These are phyloP conservation scores for Chlamydomonas sp. DNA, from an alignment of 139 green algal species.

Conservation along the genomic window DNA sequence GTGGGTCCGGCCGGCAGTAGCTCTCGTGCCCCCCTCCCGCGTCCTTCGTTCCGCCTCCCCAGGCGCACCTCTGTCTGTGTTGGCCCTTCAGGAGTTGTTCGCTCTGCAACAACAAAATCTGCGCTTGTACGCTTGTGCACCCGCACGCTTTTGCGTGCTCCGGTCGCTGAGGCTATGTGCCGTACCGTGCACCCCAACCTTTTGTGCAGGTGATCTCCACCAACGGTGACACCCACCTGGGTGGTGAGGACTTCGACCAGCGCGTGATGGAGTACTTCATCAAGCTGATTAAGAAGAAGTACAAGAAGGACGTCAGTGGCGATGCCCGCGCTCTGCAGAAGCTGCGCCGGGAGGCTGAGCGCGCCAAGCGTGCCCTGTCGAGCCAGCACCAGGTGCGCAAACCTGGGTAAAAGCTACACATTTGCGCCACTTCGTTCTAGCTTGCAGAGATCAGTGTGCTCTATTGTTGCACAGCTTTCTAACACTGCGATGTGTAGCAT, in stretches of 20 bases:
- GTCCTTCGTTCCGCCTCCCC: no score
- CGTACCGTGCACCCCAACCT: no score
- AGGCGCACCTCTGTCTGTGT: no score
- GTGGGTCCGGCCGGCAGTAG: no score
- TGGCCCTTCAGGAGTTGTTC: no score
- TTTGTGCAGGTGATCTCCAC: slow-evolving; percentile 81
- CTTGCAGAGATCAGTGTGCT: neutral
- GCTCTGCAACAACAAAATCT: no score
- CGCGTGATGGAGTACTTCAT: slow-evolving; percentile 98
- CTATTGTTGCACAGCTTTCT: neutral
- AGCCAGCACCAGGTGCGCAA: slow-evolving; percentile 82
- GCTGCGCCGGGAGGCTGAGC: slow-evolving; percentile 91
- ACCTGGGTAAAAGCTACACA: neutral
- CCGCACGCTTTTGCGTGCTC: no score
- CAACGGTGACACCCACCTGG: slow-evolving; percentile 94
- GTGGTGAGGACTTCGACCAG: slow-evolving; percentile 96
- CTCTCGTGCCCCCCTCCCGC: no score
- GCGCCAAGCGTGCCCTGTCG: slow-evolving; percentile 93
- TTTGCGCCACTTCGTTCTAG: neutral
- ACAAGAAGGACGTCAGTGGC: slow-evolving; percentile 84
- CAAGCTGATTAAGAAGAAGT: slow-evolving; percentile 96
- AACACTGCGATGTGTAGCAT: neutral
- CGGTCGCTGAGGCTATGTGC: no score
- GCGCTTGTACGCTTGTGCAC: no score
- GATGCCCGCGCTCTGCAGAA: slow-evolving; percentile 92